Percentiles rank a stretch among this genome's conserved stretches.
Conservation (phyloP, 257 asterid species). For the Craterostigma plantagineum region DNA sequence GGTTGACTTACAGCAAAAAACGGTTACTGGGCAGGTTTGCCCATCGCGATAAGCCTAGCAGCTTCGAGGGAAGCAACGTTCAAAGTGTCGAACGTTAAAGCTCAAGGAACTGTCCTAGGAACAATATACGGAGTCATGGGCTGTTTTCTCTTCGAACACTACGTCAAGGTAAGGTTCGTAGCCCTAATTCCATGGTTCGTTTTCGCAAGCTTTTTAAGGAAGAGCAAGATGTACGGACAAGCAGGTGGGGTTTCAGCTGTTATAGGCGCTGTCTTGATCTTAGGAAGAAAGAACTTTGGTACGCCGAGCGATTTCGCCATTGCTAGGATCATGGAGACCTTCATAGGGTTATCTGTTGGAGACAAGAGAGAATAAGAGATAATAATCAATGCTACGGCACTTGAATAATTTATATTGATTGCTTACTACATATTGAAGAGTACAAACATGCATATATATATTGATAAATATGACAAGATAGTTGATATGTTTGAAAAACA, state of each 20-base stretch:
- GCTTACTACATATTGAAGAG: too few species aligned
- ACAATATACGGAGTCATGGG: constrained; percentile 66
- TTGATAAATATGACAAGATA: too few species aligned
- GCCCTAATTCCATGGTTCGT: constrained; percentile 86
- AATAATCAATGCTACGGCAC: too few species aligned
- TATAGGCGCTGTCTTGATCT: constrained; percentile 51
- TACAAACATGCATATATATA: too few species aligned
- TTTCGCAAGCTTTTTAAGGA: constrained; percentile 38
- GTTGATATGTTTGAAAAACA: too few species aligned
- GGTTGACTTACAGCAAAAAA: constrained; percentile 45
- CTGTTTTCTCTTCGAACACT: constrained; percentile 50
- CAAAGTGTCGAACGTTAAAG: constrained; percentile 49
- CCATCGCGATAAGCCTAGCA: constrained; percentile 57
- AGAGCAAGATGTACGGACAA: constrained; percentile 74
- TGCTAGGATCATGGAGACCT: constrained; percentile 57
- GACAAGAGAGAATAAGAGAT: too few species aligned
- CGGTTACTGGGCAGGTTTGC: constrained; percentile 69
- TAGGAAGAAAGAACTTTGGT: constrained; percentile 62
- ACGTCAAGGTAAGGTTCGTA: constrained; percentile 35
- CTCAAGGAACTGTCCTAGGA: constrained; percentile 84
- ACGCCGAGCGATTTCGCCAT: constrained; percentile 67
- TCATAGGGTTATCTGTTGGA: constrained; percentile 62
- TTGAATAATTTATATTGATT: too few species aligned
- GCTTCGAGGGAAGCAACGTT: constrained; percentile 62
- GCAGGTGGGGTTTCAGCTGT: constrained; percentile 79